Evolutionary conservation across 495 filamentous ascomycete species (phyloP), one percentile per base, ranked within the genome.

Genomic region (Elaphomyces granulatus): DNA sequence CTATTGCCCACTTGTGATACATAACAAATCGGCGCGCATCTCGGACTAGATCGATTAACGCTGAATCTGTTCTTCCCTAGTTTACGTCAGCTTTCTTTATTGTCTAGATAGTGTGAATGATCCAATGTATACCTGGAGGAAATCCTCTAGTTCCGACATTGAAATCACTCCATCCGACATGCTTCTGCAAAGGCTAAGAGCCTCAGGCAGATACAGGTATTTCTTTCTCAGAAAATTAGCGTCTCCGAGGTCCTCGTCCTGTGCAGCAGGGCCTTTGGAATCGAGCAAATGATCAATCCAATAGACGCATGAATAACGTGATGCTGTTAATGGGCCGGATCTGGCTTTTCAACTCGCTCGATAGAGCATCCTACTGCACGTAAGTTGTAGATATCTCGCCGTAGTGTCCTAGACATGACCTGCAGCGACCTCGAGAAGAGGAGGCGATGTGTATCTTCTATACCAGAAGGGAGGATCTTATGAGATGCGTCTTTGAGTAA

Each of bases 171-270:
- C 53, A 8, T 45, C 20, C 31, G 49, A 51, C 40, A 61, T 14
- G 33, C 47, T 46, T 43, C 34, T 46, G 15, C 47, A 45, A 14
- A 58, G 50, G 33, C 55, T 53, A 10, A 66, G 48, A 33, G 53
- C 53, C 38, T 66, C 59, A 2, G 63, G 46, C 59, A 56, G 63
- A 44, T 65, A 44, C 32, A 63, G 51, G 31, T 48, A 58, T 8
- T 54, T 40, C 15, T 49, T 18, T 15, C 23, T 41, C 1, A 63
- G 15, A 36, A 63, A 63, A 0, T 6, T 32, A 15, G 44, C 16
- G 1, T 56, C 34, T 0, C 28, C 31, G 0, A 35, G 38, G 15
- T 36, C 35, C 40, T 53, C 43, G 18, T 50, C 15, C 8, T 45
- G 23, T 17, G 36, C 39, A 17, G 34, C 31, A 10, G 18, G 40